A percentile compares a stretch with the other conserved stretches of the same genome.
These are phyloP conservation scores for Penicillium sp. DNA, from an alignment of 2,329 filamentous ascomycete species.

Conservation along the genomic window DNA sequence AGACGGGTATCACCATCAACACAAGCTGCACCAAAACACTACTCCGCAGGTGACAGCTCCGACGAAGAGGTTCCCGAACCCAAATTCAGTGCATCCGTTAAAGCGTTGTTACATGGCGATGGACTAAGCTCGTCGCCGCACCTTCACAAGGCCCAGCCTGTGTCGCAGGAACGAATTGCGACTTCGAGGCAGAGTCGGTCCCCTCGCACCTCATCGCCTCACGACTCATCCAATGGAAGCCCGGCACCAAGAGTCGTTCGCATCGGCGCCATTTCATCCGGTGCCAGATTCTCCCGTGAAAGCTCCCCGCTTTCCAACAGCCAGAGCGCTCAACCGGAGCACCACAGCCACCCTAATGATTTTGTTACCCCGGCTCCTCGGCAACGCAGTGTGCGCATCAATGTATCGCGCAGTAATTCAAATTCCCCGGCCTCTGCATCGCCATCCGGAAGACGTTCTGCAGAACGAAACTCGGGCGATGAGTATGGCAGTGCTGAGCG, in stretches of 20 bases:
- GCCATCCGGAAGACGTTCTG: slow-evolving; percentile 36
- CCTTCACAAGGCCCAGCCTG: slow-evolving; percentile 29
- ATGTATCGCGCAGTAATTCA: slow-evolving; percentile 43
- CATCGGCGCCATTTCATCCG: slow-evolving; percentile 36
- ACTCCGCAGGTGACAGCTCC: slow-evolving; percentile 75
- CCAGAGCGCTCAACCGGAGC: slow-evolving; percentile 32
- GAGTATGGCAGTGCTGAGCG: slow-evolving; percentile 38
- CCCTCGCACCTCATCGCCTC: slow-evolving; percentile 38
- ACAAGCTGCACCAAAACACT: slow-evolving; percentile 29
- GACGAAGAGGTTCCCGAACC: slow-evolving; percentile 91
- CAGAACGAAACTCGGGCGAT: slow-evolving; percentile 30
- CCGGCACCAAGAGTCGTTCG: slow-evolving; percentile 46
- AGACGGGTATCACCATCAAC: slow-evolving; percentile 34
- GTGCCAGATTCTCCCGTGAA: slow-evolving; percentile 37
- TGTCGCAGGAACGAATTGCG: slow-evolving; percentile 27
- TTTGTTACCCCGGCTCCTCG: slow-evolving; percentile 52
- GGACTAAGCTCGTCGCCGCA: slow-evolving; percentile 53
- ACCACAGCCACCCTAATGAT: slow-evolving; percentile 33
- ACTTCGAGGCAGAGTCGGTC: slow-evolving; percentile 36
- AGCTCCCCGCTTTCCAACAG: slow-evolving; percentile 42
- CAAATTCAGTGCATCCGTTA: slow-evolving; percentile 89
- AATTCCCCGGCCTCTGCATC: slow-evolving; percentile 44
- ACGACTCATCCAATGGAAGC: slow-evolving; percentile 42
- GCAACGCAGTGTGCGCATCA: slow-evolving; percentile 46
- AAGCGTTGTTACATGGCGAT: slow-evolving; percentile 70